Evolutionary conservation across 345 rosid species (phyloP).

Genomic region (Eutrema heterophyllum): DNA sequence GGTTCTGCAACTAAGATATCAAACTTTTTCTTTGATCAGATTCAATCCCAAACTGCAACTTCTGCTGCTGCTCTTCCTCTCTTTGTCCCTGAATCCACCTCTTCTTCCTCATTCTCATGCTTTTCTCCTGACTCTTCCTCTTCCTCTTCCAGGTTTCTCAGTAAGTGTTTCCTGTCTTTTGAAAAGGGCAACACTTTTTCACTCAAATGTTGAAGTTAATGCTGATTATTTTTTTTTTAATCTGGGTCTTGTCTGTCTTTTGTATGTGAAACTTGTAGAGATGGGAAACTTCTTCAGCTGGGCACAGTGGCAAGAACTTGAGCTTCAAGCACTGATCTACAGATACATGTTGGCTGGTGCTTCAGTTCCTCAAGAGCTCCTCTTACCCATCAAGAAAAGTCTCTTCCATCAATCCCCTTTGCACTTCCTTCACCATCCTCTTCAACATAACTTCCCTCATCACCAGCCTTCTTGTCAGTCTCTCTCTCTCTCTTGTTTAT

Average conservation of each 20-base stretch:
- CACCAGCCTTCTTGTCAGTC: conserved; percentile 19
- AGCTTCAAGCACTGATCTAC: conserved; percentile 85
- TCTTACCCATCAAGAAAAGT: conserved; percentile 54
- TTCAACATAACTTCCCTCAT: conserved; percentile 27
- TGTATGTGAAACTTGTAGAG: conserved; percentile 33
- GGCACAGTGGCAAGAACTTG: conserved; percentile 88
- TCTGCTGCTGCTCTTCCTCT: conserved; percentile 60
- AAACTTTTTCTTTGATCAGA: conserved; percentile 52
- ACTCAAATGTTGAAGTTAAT: conserved; percentile 1
- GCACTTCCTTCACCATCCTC: conserved; percentile 36
- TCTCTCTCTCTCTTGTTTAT: not conserved
- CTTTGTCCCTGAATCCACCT: conserved; percentile 50
- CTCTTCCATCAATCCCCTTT: conserved; percentile 34
- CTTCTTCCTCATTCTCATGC: conserved; percentile 47
- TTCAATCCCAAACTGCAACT: conserved; percentile 38
- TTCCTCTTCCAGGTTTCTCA: conserved; percentile 40
- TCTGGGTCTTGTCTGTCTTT: not conserved
- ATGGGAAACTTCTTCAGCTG: conserved; percentile 71
- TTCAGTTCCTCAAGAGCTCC: conserved; percentile 68
- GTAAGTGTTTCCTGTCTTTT: conserved; percentile 35
- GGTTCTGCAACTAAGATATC: conserved; percentile 59
- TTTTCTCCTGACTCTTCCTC: conserved; percentile 32
- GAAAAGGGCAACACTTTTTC: not conserved
- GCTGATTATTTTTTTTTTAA: not conserved
- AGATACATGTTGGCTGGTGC: conserved; percentile 71